Evolutionary conservation across 2,329 filamentous ascomycete genomes (phyloP).

Genomic region (Cladosporium sp.): DNA sequence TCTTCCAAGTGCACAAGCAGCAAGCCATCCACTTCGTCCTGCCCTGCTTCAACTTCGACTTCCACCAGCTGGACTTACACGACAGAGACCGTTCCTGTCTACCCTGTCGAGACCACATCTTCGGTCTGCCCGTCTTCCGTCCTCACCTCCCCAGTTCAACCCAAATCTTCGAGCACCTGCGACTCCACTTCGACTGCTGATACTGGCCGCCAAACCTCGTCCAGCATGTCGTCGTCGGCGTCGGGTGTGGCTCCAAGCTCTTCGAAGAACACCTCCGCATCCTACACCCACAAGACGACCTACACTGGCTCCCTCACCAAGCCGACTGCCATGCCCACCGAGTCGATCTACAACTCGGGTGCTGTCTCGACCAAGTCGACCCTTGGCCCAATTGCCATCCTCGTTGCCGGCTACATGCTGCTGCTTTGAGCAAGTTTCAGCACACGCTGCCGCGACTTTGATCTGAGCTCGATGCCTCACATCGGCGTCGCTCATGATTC

Average conservation of each 20-base stretch:
- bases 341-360: not conserved
- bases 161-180: not conserved
- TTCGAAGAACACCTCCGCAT: slow-evolving; percentile 2
- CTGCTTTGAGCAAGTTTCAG: not conserved
- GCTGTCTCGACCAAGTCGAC: not conserved
- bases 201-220: not conserved
- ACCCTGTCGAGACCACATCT: not conserved
- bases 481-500: not conserved
- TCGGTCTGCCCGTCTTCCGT: not conserved
- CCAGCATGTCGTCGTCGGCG: not conserved
- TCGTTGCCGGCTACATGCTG: slow-evolving; percentile 14
- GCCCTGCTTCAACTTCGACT: slow-evolving; percentile 7
- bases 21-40: slow-evolving; percentile 3
- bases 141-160: not conserved
- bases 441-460: not conserved
- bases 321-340: slow-evolving; percentile 12
- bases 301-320: not conserved
- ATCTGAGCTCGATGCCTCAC: not conserved
- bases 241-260: not conserved
- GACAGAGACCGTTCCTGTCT: slow-evolving; percentile 1
- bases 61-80: slow-evolving; percentile 17
- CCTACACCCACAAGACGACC: slow-evolving; percentile 2
- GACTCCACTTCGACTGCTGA: not conserved
- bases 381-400: not conserved
- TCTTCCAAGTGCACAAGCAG: not conserved